Evolutionary conservation across 2,329 filamentous ascomycete species (phyloP).

Genomic region (Diatrype stigma): DNA sequence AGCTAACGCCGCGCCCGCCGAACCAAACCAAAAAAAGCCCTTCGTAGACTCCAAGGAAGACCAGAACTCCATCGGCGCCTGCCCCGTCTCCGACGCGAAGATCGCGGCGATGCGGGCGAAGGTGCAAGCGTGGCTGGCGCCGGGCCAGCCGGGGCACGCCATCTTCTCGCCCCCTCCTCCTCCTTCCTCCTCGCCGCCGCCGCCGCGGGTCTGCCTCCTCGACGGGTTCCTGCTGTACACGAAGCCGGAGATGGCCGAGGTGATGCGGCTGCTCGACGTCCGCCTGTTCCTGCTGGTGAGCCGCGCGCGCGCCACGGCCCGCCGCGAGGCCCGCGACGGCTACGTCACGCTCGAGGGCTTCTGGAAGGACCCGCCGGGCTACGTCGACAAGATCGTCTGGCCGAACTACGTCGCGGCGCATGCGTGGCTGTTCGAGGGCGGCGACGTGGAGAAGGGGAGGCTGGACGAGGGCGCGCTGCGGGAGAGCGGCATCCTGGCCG

Average conservation of each 20-base stretch:
- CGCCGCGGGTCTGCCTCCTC: constrained; percentile 62
- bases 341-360: constrained; percentile 86
- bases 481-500: constrained; percentile 44
- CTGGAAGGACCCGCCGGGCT: constrained; percentile 91
- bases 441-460: constrained; percentile 57
- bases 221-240: constrained; percentile 88
- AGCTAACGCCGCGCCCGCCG: no score
- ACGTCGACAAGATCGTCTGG: constrained; percentile 94
- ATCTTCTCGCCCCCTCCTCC: constrained; percentile 7
- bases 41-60: constrained; percentile 56
- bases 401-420: constrained; percentile 86
- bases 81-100: constrained; percentile 45
- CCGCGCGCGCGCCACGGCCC: constrained; percentile 57
- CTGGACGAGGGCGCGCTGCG: constrained; percentile 43
- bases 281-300: constrained; percentile 74
- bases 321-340: constrained; percentile 65
- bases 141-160: constrained; percentile 39
- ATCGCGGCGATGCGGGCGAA: constrained; percentile 43
- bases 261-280: constrained; percentile 56
- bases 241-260: constrained; percentile 42
- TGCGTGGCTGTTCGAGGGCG: constrained; percentile 69
- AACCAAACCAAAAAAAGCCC: constrained; percentile 31
- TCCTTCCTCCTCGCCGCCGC: constrained; percentile 19
- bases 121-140: constrained; percentile 43
- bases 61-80: constrained; percentile 55